phyloP scores from a whole-genome alignment of 1,139 yeast genomes.

The Groenewaldozyma auringiensis region DNA sequence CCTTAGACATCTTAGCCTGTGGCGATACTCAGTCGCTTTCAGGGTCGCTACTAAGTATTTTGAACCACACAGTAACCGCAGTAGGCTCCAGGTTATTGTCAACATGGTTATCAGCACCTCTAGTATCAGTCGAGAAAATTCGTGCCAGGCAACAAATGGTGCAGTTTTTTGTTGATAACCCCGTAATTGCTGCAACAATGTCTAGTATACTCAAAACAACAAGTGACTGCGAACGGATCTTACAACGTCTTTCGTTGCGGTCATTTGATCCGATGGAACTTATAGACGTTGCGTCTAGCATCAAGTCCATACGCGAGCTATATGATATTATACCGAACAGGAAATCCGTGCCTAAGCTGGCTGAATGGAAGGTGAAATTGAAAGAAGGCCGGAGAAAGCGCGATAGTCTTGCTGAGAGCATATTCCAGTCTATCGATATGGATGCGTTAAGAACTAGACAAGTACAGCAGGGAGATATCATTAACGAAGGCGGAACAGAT shows the following conservation, averaged over 20 bases:
- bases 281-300: constrained; percentile 37
- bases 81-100: constrained; percentile 73
- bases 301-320: constrained; percentile 26
- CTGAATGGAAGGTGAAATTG: constrained; percentile 9
- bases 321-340: constrained; percentile 5
- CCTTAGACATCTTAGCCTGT: constrained; percentile 62
- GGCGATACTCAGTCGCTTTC: constrained; percentile 49
- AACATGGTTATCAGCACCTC: constrained; percentile 81
- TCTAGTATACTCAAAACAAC: constrained; percentile 28
- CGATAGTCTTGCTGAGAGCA: constrained; percentile 12
- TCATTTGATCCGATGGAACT: constrained; percentile 41
- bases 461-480: constrained; percentile 8
- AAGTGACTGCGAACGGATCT: constrained; percentile 46
- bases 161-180: constrained; percentile 40
- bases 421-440: constrained; percentile 13
- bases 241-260: constrained; percentile 44
- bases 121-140: constrained; percentile 51
- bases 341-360: constrained; percentile 3
- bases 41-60: constrained; percentile 64
- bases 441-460: constrained; percentile 12
- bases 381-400: constrained; percentile 9
- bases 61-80: constrained; percentile 66
- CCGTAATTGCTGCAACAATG: constrained; percentile 33
- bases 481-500: constrained; percentile 2
- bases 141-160: constrained; percentile 57